phyloP scores from a whole-genome alignment of 768 basidiomycete genomes.

The Tricholomella constricta region DNA sequence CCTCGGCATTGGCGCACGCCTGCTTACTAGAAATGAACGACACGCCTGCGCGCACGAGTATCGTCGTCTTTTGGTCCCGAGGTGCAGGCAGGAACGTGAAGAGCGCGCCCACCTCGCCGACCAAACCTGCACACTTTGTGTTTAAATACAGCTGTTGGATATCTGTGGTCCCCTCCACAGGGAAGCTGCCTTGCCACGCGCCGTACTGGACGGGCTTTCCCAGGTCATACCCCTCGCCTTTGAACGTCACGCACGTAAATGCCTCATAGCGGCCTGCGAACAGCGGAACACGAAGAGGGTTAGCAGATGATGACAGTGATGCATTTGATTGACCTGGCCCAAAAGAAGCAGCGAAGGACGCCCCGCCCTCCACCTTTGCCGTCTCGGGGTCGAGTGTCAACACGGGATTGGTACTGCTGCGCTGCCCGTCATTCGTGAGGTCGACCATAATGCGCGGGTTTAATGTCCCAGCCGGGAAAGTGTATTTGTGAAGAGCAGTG shows the following conservation, averaged over 20 bases:
- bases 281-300: neutral
- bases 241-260: slow-evolving; percentile 63
- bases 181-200: slow-evolving; percentile 51
- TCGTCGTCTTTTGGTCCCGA: slow-evolving; percentile 35
- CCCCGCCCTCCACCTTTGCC: slow-evolving; percentile 51
- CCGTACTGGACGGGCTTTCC: slow-evolving; percentile 56
- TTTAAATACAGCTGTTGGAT: slow-evolving; percentile 51
- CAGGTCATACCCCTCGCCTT: slow-evolving; percentile 50
- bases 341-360: slow-evolving; percentile 55
- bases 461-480: slow-evolving; percentile 48
- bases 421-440: slow-evolving; percentile 62
- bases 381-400: slow-evolving; percentile 51
- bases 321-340: slow-evolving; percentile 41
- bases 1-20: slow-evolving; percentile 61
- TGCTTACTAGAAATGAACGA: slow-evolving; percentile 63
- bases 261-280: slow-evolving; percentile 53
- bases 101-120: slow-evolving; percentile 53
- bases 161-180: slow-evolving; percentile 46
- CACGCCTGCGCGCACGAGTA: slow-evolving; percentile 64
- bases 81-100: slow-evolving; percentile 52
- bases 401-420: slow-evolving; percentile 48
- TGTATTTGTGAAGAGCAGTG: slow-evolving; percentile 61
- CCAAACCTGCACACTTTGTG: slow-evolving; percentile 53
- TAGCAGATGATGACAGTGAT: no score
- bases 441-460: slow-evolving; percentile 59